Percentiles rank a stretch among this genome's conserved stretches.
These are phyloP conservation scores for Fusarium goolgardi DNA, from an alignment of 2,329 filamentous ascomycete genomes.

Conservation along the genomic window DNA sequence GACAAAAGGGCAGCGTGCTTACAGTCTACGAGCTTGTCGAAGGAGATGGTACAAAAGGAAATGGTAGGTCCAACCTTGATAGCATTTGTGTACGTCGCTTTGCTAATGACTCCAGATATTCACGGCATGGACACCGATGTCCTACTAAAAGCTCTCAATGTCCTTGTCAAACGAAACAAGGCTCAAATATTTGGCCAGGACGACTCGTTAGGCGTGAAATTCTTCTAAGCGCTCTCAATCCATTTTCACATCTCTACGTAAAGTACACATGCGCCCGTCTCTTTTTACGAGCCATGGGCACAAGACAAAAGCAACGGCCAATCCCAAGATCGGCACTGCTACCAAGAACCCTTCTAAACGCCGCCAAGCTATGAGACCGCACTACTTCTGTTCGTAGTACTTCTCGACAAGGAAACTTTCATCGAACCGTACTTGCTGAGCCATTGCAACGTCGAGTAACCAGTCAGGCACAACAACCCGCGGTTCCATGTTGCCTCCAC, in stretches of 20 bases:
- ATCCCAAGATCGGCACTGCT: constrained; percentile 21
- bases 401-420: constrained; percentile 68
- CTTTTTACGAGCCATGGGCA: constrained; percentile 5
- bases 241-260: constrained; percentile 36
- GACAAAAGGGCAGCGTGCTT: constrained; percentile 87
- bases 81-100: neutral
- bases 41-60: constrained; percentile 80
- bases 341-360: constrained; percentile 33
- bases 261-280: constrained; percentile 22
- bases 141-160: constrained; percentile 79
- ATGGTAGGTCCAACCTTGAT: constrained; percentile 61
- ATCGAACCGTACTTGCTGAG: constrained; percentile 79
- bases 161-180: constrained; percentile 89
- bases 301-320: constrained; percentile 16
- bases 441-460: constrained; percentile 90
- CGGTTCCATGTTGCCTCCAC: constrained; percentile 80
- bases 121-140: constrained; percentile 88
- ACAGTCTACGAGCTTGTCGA: constrained; percentile 93
- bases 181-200: constrained; percentile 93
- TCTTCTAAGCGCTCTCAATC: constrained; percentile 74
- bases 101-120: constrained; percentile 68
- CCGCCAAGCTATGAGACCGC: constrained; percentile 30
- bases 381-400: constrained; percentile 51
- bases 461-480: constrained; percentile 88
- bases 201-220: constrained; percentile 92